These are phyloP conservation scores for Aureobasidium sp. DNA, from an alignment of 2,329 filamentous ascomycete genomes.

Conservation along the genomic window DNA sequence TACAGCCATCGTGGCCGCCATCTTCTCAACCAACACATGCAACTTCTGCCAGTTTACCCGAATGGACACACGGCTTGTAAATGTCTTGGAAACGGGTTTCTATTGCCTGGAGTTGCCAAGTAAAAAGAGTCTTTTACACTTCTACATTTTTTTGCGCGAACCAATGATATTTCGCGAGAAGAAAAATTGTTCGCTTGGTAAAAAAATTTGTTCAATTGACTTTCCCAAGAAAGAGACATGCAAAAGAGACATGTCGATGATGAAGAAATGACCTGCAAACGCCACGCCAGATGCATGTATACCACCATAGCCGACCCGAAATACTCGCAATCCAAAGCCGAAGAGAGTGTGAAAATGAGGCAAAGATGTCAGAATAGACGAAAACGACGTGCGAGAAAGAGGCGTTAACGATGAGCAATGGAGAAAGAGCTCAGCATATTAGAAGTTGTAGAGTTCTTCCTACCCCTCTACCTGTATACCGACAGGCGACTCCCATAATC, in stretches of 20 bases:
- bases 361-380: neutral
- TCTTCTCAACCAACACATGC: neutral
- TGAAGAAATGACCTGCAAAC: neutral
- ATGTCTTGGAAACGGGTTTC: neutral
- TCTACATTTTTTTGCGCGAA: neutral
- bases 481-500: conserved; percentile 31
- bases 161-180: neutral
- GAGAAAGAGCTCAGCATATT: neutral
- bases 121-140: neutral
- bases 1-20: neutral
- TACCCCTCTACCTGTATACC: conserved; percentile 7
- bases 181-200: neutral
- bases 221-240: neutral
- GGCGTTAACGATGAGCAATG: neutral
- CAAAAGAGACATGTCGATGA: neutral
- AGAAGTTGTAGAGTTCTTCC: neutral
- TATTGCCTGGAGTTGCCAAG: neutral
- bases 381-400: neutral
- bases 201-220: neutral
- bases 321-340: neutral
- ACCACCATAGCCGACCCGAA: neutral
- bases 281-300: conserved; percentile 9
- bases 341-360: neutral
- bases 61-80: neutral
- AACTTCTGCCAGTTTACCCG: neutral